phyloP scores from a whole-genome alignment of 208 protist species.

The Crithidia thermophila region DNA sequence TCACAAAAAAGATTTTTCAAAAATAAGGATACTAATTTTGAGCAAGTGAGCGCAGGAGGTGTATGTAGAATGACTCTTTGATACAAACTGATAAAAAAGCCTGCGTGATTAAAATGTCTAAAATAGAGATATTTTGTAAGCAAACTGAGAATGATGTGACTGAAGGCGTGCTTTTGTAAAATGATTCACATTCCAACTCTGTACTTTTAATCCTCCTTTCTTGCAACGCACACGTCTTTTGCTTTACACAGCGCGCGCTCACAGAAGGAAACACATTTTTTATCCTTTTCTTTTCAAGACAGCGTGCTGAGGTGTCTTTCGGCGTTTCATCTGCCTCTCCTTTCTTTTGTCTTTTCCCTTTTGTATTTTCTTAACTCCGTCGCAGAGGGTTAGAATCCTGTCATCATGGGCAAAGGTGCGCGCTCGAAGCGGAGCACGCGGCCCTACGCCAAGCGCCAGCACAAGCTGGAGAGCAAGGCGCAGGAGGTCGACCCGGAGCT shows the following conservation, averaged over 20 bases:
- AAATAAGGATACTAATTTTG: no score
- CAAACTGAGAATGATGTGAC: no score
- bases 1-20: no score
- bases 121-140: no score
- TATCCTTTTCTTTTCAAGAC: neutral
- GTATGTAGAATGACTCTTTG: no score
- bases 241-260: no score
- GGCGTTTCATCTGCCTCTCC: neutral
- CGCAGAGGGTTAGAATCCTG: neutral
- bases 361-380: neutral
- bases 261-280: neutral
- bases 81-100: no score
- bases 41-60: no score
- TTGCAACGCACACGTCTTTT: neutral
- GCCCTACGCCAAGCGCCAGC: conserved; percentile 33
- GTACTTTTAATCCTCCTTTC: neutral
- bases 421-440: conserved; percentile 70
- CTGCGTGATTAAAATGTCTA: no score
- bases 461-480: conserved; percentile 47
- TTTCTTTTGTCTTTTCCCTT: neutral
- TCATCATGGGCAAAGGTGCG: conserved; percentile 75
- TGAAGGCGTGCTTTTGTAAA: no score
- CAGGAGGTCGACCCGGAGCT: conserved; percentile 75
- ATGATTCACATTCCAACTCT: no score
- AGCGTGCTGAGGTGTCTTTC: neutral